Base-by-base conservation (phyloP, 1,284 basidiomycete genomes). In the Ustilago trichophora region DNA sequence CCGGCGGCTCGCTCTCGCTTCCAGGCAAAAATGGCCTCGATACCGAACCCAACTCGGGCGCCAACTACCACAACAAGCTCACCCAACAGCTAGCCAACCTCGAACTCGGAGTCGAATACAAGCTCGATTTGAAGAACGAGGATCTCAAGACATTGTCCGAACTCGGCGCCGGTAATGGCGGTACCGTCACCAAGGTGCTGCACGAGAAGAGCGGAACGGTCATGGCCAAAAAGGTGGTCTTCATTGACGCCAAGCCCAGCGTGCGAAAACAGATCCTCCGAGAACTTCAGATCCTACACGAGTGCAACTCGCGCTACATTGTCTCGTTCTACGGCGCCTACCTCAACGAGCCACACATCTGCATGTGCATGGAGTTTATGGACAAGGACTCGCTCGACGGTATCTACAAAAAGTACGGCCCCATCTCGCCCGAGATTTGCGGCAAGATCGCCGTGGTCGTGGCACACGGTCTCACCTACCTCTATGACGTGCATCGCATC, bases 151-250 rank as follows among this genome's bases (percentile, higher is more conserved):
- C 92, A 62, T 82, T 98, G 26, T 85, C 87, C 24, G 95, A 98
- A 29, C 84, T 99, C 0, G 96, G 96, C 12, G 96, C 98, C 80
- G 96, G 96, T 32, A 92, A 94, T 18, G 93, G 94, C 51, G 96
- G 96, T 33, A 91, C 93, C 6, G 96, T 99, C 18, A 89, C 92
- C 82, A 91, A 93, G 82, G 95, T 97, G 37, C 87, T 84, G 73
- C 91, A 93, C 82, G 87, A 84, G 76, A 88, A 88, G 43, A 91
- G 87, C 0, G 88, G 88, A 22, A 83, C 85, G 75, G 86, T 96
- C 75, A 89, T 97, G 87, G 96, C 94, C 9, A 89, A 93, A 76
- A 98, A 98, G 87, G 92, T 93, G 19, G 97, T 99, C 77, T 91
- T 92, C 9, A 93, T 93, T 11, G 91, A 91, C 34, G 91, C 95